Evolutionary conservation across 106 monocot genomes (phyloP).

Genomic region (Acorus gramineus): DNA sequence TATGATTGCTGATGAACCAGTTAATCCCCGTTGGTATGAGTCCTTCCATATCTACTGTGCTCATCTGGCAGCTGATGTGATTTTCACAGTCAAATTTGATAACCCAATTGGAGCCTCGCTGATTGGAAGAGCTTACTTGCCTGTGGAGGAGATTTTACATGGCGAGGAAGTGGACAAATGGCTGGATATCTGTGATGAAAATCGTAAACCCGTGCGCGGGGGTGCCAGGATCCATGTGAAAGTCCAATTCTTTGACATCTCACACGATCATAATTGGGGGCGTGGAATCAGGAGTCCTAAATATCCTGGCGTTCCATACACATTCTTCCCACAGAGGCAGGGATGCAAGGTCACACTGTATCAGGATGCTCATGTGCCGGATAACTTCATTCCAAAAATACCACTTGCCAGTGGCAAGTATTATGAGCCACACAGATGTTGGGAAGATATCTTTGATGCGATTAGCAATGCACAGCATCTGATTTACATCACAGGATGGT

Average conservation of each 20-base stretch:
- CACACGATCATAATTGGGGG: conserved; percentile 22
- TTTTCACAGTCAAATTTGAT: conserved; percentile 30
- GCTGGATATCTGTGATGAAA: conserved; percentile 22
- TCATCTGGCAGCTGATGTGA: conserved; percentile 23
- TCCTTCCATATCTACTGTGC: conserved; percentile 34
- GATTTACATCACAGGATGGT: conserved; percentile 50
- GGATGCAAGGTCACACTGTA: conserved; percentile 30
- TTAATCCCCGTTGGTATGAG: conserved; percentile 28
- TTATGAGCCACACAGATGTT: conserved; percentile 37
- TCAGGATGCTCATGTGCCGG: conserved; percentile 33
- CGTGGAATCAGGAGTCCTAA: conserved; percentile 20
- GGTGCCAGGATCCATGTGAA: conserved; percentile 28
- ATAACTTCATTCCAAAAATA: conserved; percentile 43
- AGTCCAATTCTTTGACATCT: conserved; percentile 23
- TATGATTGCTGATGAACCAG: conserved; percentile 18
- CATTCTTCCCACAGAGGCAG: conserved; percentile 27
- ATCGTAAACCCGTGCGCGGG: conserved; percentile 10
- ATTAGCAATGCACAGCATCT: conserved; percentile 35
- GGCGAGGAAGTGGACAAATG: conserved; percentile 25
- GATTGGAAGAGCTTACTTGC: conserved; percentile 28
- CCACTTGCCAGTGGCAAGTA: conserved; percentile 27
- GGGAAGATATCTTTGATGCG: conserved; percentile 44
- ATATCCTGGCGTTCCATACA: conserved; percentile 32
- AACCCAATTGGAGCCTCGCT: conserved; percentile 22
- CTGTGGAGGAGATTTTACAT: conserved; percentile 16